phyloP scores from a whole-genome alignment of 345 rosid species.

The Gossypioides kirkii region DNA sequence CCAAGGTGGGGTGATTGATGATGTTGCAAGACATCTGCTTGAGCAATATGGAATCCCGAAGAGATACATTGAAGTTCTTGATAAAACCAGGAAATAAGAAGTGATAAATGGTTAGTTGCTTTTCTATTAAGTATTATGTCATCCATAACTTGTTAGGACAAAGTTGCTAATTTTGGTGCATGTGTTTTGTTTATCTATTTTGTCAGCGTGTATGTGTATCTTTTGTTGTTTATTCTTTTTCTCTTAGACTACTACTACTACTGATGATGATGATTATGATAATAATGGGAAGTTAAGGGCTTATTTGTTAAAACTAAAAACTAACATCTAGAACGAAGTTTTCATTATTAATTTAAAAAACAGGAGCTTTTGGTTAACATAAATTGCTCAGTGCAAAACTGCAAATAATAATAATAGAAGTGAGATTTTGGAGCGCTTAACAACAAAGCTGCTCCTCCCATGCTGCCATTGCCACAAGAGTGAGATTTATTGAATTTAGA shows the following conservation, averaged over 20 bases:
- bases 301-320: neutral
- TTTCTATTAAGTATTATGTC: neutral
- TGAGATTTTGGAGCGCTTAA: neutral
- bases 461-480: neutral
- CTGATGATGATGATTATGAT: neutral
- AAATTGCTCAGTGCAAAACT: neutral
- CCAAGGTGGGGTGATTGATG: slow-evolving; percentile 92
- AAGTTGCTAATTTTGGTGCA: neutral
- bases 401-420: neutral
- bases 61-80: slow-evolving; percentile 85
- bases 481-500: neutral
- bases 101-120: slow-evolving; percentile 15
- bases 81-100: slow-evolving; percentile 75
- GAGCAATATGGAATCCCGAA: slow-evolving; percentile 86
- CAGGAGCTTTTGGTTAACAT: neutral
- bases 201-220: neutral
- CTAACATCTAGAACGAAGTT: neutral
- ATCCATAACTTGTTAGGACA: neutral
- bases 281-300: neutral
- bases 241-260: neutral
- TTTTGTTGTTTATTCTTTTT: neutral
- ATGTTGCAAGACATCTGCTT: slow-evolving; percentile 69
- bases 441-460: neutral
- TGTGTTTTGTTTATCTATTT: neutral
- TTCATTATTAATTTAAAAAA: neutral